Base-by-base conservation (phyloP, 192 early-diverging fungal species). In the Phycomyces blakesleeanus region DNA sequence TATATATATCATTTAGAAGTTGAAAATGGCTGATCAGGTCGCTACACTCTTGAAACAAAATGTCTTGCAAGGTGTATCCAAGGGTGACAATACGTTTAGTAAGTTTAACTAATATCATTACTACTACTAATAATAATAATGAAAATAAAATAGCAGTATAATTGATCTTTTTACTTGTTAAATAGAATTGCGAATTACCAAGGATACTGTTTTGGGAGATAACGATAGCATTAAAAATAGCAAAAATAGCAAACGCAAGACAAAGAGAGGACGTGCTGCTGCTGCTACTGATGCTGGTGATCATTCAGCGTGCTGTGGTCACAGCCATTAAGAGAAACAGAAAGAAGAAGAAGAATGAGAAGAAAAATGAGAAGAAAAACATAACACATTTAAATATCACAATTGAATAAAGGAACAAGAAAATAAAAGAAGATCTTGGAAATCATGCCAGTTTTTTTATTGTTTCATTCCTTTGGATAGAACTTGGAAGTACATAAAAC, bases 181-280 rank as follows among this genome's bases (percentile, higher is more conserved):
- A 0, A 50, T 38, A 69, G 67, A 69, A 5, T 58, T 69, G 40
- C 52, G 55, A 18, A 69, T 69, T 38, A 69, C 67, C 18, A 63
- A 63, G 52, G 67, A 69, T 41, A 69, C 67, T 41, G 71, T 67
- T 55, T 60, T 73, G 34, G 65, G 71, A 1, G 71, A 73, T 47
- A 73, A 73, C 52, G 71, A 73, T 53, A 62, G 55, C 22, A 73
- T 73, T 21, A 66, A 67, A 38, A 63, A 73, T 1, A 11, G 60
- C n/a, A 73, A 66, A 22, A 61, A 56, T 16, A 73, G 41, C 61
- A 55, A 59, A 29, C 60, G 61, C 7, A 67, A 67, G 51, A 51
- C 15, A 29, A 57, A 61, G 34, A 49, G 62, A 55, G 20, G 38
- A n/a, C 47, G 57, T 20, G 15, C 58, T 6, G 3, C 12, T 14